Evolutionary conservation across 177 flowering plant species (phyloP).

Genomic region (Vitis hybrid): DNA sequence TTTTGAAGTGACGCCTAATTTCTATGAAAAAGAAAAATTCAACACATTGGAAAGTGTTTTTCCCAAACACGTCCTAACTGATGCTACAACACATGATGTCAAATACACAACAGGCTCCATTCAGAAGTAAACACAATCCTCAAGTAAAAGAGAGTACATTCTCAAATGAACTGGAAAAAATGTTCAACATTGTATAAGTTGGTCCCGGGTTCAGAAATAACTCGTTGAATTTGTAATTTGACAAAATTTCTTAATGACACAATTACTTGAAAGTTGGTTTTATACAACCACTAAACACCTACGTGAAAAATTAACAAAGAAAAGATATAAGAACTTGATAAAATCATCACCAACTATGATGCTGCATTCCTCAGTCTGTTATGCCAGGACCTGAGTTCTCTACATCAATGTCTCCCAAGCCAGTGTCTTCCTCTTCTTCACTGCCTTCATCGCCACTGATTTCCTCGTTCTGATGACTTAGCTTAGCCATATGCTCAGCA

Average conservation of each 20-base stretch:
- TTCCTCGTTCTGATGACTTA: slow-evolving; percentile 65
- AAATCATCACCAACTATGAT: not conserved
- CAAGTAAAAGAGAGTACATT: too few species aligned
- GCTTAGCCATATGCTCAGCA: slow-evolving; percentile 74
- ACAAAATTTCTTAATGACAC: not conserved
- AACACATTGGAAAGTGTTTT: too few species aligned
- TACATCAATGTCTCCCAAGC: slow-evolving; percentile 82
- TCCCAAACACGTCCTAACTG: too few species aligned
- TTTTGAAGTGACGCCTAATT: too few species aligned
- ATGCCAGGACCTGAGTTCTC: slow-evolving; percentile 46
- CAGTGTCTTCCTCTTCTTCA: slow-evolving; percentile 94
- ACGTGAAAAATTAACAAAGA: not conserved
- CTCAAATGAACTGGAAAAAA: not conserved
- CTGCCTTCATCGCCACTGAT: slow-evolving; percentile 77
- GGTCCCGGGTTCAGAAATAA: not conserved
- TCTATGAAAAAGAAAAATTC: too few species aligned
- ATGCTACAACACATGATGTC: too few species aligned
- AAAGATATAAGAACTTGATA: too few species aligned
- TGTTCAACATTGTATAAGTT: slow-evolving; percentile 8
- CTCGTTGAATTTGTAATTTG: not conserved
- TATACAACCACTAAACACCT: not conserved
- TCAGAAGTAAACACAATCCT: too few species aligned
- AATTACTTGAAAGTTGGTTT: slow-evolving; percentile 1
- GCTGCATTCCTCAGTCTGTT: slow-evolving; percentile 26
- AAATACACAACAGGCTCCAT: too few species aligned